Evolutionary conservation across 2,329 filamentous ascomycete species (phyloP).

Genomic region (Nemania serpens): DNA sequence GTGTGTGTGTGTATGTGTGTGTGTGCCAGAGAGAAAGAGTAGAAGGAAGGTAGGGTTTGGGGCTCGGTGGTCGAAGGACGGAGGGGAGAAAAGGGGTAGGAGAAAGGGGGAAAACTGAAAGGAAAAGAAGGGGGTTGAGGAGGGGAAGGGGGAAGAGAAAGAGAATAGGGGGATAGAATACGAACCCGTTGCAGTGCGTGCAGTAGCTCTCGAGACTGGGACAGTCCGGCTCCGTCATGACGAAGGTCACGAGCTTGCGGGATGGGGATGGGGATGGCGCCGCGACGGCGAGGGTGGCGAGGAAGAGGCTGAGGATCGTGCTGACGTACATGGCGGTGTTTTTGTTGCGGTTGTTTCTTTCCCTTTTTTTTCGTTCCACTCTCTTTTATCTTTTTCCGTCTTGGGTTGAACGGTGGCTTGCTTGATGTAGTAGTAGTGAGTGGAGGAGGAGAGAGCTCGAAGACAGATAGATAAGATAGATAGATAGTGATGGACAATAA

Average conservation of each 20-base stretch:
- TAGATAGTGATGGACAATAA: background rate
- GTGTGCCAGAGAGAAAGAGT: too few relatives aligned
- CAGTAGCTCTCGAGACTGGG: conserved; percentile 32
- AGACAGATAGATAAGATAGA: background rate
- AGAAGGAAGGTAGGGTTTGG: too few relatives aligned
- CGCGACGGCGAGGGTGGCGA: conserved; percentile 29
- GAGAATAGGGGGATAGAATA: background rate
- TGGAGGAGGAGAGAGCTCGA: background rate
- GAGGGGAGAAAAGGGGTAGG: too few relatives aligned
- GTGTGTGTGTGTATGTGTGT: too few relatives aligned
- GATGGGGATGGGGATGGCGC: conserved; percentile 9
- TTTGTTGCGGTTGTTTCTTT: background rate
- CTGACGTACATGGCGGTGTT: conserved; percentile 34
- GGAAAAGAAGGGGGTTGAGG: background rate
- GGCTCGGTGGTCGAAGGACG: background rate
- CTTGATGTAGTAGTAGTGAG: background rate
- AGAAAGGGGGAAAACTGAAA: background rate
- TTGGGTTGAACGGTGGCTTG: background rate
- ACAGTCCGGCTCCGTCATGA: conserved; percentile 33
- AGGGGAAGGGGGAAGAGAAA: background rate
- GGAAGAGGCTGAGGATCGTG: conserved; percentile 27
- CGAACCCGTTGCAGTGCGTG: conserved; percentile 30
- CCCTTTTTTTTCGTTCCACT: too few relatives aligned
- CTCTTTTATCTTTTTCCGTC: background rate
- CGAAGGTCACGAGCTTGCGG: conserved; percentile 4